phyloP scores from a whole-genome alignment of 129 eudicot genomes.

The Pittosporum tobira region DNA sequence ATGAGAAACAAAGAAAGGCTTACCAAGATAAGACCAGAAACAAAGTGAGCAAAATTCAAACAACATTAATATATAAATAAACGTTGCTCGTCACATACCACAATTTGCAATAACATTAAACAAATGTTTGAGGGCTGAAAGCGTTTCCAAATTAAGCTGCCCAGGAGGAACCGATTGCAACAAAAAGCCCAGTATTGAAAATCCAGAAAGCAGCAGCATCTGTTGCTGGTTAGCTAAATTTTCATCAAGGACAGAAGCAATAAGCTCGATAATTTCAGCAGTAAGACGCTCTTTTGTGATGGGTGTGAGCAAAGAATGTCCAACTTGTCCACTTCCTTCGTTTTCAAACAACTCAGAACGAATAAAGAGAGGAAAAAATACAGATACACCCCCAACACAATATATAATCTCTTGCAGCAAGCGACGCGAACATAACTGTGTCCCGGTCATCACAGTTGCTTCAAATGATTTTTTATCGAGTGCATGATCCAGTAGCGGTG shows the following conservation, averaged over 20 bases:
- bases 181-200: conserved; percentile 75
- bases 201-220: conserved; percentile 91
- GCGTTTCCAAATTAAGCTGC: conserved; percentile 80
- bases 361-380: conserved; percentile 88
- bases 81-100: conserved; percentile 35
- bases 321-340: conserved; percentile 33
- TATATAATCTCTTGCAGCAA: conserved; percentile 84
- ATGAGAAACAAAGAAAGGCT: conserved; percentile 10
- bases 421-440: conserved; percentile 93
- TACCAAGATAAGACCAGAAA: background rate
- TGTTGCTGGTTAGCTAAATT: conserved; percentile 94
- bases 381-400: conserved; percentile 98
- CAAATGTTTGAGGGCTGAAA: conserved; percentile 79
- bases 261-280: conserved; percentile 89
- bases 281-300: conserved; percentile 68
- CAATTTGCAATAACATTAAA: conserved; percentile 66
- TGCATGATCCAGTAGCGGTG: conserved; percentile 64
- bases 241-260: conserved; percentile 87
- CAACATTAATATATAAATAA: background rate
- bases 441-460: conserved; percentile 73
- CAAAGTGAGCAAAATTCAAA: background rate
- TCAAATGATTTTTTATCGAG: conserved; percentile 58
- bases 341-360: conserved; percentile 54
- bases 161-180: conserved; percentile 70
- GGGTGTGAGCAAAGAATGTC: conserved; percentile 49